Base-by-base conservation (phyloP, 2,329 filamentous ascomycete species). In the Beauveria bassiana region DNA sequence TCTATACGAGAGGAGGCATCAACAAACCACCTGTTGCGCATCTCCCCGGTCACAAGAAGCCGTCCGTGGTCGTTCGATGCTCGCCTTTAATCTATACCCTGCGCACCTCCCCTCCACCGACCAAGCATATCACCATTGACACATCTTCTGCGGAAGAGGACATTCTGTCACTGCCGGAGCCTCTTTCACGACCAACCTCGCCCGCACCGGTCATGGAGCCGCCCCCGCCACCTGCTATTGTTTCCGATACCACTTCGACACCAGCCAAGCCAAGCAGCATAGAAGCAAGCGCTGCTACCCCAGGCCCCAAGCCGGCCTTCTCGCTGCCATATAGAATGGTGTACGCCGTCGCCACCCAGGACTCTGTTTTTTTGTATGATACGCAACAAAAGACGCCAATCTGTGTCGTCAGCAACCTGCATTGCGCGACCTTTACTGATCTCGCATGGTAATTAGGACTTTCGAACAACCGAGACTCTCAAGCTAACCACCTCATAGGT, bases 341-440 rank as follows among this genome's bases (percentile, higher is more conserved):
- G 0, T 99, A 98, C 75, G 95, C 93, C 3, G 93, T 99, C 43
- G 96, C 95, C 8, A 99, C 95, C 0, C 93, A 98, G 71, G 95
- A 99, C 75, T 90, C 95, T 0, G 90, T 99, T 4, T 79, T 97
- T 49, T 82, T 99, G 24, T 99, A 99, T 71, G 95, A 99, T 74
- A 99, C 95, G 0, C 95, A 99, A 71, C 95, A 99, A 71, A 89
- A 93, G 69, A 96, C 91, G 8, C 95, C 95, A 3, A 79, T 99
- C 42, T 96, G 92, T 71, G 83, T 98, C 45, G 93, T 99, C 54
- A 98, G 92, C 82, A 99, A 99, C 70, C 77, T 99, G 66, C 95
- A 99, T 74, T 96, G 93, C 73, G 93, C 95, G 5, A 98, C 95
- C 0, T 99, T 99, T 71, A 99, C 95, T 0, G 95, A 99, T 72